phyloP scores from a whole-genome alignment of 108 stramenopile genomes.

The Craspedostauros australis region DNA sequence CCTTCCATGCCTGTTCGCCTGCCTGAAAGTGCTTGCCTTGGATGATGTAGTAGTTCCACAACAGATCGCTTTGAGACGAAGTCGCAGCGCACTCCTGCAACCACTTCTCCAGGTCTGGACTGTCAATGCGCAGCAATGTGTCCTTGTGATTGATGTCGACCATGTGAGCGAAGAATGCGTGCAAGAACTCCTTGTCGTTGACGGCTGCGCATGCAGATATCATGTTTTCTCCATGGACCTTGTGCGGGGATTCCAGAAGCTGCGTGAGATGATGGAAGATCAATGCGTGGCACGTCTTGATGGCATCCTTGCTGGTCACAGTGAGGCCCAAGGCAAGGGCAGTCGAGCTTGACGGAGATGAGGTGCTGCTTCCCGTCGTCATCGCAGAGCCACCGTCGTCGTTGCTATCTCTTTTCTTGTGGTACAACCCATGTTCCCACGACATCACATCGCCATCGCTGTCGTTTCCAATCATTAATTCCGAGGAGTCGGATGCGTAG shows the following conservation, averaged over 20 bases:
- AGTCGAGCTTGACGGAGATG: constrained; percentile 1
- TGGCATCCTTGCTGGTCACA: constrained; percentile 60
- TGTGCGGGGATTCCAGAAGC: constrained; percentile 42
- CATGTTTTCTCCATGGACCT: constrained; percentile 41
- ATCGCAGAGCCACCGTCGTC: neutral
- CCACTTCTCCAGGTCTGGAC: constrained; percentile 65
- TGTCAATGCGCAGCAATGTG: constrained; percentile 59
- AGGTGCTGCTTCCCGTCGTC: too few species aligned
- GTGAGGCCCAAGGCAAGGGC: constrained; percentile 38
- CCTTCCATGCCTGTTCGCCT: constrained; percentile 49
- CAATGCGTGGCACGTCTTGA: constrained; percentile 64
- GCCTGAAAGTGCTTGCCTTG: constrained; percentile 59
- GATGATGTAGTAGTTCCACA: constrained; percentile 66
- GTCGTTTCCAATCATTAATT: neutral
- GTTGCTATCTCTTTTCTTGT: constrained; percentile 23
- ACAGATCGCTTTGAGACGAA: constrained; percentile 39
- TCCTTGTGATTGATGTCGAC: constrained; percentile 50
- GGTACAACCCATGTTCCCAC: constrained; percentile 81
- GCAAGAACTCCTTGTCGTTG: constrained; percentile 53
- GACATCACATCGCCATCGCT: too few species aligned
- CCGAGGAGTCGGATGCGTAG: constrained; percentile 9
- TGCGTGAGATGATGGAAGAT: constrained; percentile 60
- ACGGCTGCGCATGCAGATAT: constrained; percentile 56
- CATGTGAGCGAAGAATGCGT: constrained; percentile 60
- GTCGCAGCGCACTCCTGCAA: constrained; percentile 35